Base-by-base conservation (phyloP, 129 eudicot genomes). In the Saussurea involucrata region DNA sequence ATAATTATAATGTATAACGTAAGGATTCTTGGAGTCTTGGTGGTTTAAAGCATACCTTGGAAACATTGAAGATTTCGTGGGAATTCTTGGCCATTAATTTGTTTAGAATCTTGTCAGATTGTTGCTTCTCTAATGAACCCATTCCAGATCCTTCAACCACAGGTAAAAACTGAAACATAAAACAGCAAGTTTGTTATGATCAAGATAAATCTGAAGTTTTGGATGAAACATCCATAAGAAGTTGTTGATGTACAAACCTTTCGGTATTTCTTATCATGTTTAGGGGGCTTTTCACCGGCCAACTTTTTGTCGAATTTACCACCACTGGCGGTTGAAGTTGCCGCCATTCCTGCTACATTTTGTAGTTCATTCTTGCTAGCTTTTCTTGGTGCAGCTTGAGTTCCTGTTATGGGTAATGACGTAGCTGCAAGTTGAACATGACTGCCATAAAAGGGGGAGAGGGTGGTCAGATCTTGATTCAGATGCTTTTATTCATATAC, bases 271-370 rank as follows among this genome's bases (percentile, higher is more conserved):
- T 90, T 93, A 12, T 95, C 96, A 83, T 88, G 93, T 81, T 95
- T 95, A 2, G 83, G 91, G 49, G 95, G 90, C 87, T 92, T 95
- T 75, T 95, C 99, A 68, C 99, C 99, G 0, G 90, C 84, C 81
- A 95, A 80, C 36, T 90, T 95, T 88, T 92, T 95, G 86, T 92
- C 97, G 72, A 95, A 95, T 81, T 95, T 95, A 37, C 99, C 99
- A 24, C 96, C 94, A 44, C 99, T 95, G 25, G 99, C 99, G n/a
- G 99, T 95, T 69, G 99, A 81, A 78, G 87, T 90, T 78, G 96
- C 97, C 32, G 99, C 99, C 90, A 90, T 84, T 67, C 99, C 99
- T 40, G 97, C 99, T 32, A 95, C 96, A 82, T 88, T 89, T 69
- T 83, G 91, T 17, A 95, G 74, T 81, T 90, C 97, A 37, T 84